Evolutionary conservation across 176 grass and related monocot genomes (phyloP).

Genomic region (Guadua angustifolia): DNA sequence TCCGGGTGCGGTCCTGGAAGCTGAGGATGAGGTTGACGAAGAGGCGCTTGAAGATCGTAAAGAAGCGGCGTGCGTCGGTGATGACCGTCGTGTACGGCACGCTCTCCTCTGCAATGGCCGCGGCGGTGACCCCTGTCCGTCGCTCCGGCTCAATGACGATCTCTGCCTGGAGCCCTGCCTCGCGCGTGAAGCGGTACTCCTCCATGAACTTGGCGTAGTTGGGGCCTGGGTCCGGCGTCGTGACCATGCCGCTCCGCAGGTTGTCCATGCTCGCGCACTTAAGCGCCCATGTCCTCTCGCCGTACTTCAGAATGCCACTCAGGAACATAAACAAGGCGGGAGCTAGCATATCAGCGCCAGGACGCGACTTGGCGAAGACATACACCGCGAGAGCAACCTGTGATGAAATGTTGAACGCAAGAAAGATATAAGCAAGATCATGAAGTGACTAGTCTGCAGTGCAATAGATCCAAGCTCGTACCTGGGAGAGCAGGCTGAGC

Average conservation of each 20-base stretch:
- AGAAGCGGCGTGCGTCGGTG: constrained; percentile 52
- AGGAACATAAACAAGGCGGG: constrained; percentile 57
- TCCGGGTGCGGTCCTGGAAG: no score
- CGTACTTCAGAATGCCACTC: constrained; percentile 56
- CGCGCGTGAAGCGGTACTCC: constrained; percentile 59
- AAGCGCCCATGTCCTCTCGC: constrained; percentile 60
- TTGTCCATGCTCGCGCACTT: constrained; percentile 63
- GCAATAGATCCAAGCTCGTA: neutral
- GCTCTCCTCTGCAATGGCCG: neutral
- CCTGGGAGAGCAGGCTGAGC: constrained; percentile 30
- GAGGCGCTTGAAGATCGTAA: neutral
- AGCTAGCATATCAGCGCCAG: constrained; percentile 16
- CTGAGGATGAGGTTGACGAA: no score
- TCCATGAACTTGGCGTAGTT: constrained; percentile 84
- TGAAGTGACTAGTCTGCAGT: neutral
- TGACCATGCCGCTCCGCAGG: constrained; percentile 52
- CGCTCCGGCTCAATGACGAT: constrained; percentile 53
- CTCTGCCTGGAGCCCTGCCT: constrained; percentile 50
- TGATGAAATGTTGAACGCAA: neutral
- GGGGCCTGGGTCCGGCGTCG: constrained; percentile 47
- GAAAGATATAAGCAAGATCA: neutral
- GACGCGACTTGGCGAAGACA: constrained; percentile 55
- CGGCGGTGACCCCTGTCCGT: neutral
- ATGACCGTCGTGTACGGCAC: constrained; percentile 37
- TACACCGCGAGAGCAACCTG: constrained; percentile 55